A percentile compares a stretch with the other conserved stretches of the same genome.
Conservation (phyloP, 2,329 filamentous ascomycete species). For the Fusarium drepaniforme region DNA sequence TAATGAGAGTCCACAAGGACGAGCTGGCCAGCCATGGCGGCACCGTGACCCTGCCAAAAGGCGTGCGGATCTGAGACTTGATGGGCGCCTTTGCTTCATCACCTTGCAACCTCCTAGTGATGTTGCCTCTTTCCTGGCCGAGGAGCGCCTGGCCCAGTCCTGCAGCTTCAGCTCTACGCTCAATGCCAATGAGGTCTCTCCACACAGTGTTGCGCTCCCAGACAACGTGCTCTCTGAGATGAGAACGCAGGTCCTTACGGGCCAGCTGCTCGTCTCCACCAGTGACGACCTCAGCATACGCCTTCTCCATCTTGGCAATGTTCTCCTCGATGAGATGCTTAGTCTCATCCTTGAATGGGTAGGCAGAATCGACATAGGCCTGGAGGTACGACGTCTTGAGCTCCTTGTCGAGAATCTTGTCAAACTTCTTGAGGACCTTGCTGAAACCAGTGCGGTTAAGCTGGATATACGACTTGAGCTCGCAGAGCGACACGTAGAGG, state of each 20-base stretch:
- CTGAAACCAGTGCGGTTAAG: constrained; percentile 96
- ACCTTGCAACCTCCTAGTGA: constrained; percentile 81
- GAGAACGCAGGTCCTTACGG: constrained; percentile 86
- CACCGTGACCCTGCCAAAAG: constrained; percentile 80
- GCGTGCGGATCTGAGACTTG: constrained; percentile 80
- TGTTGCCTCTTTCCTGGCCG: constrained; percentile 77
- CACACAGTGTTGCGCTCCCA: constrained; percentile 99
- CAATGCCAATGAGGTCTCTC: constrained; percentile 98
- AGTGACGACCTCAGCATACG: constrained; percentile 86
- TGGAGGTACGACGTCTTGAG: constrained; percentile 84
- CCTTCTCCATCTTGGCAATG: constrained; percentile 79
- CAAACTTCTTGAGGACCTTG: constrained; percentile 98
- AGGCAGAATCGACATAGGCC: constrained; percentile 79
- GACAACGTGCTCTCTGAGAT: constrained; percentile 95
- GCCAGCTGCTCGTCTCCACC: constrained; percentile 82
- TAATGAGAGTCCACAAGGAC: constrained; percentile 81
- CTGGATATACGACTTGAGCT: constrained; percentile 95
- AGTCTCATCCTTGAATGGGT: constrained; percentile 83
- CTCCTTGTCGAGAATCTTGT: constrained; percentile 91
- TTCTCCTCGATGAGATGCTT: constrained; percentile 77
- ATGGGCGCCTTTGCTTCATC: constrained; percentile 76
- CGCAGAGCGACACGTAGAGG: constrained; percentile 92
- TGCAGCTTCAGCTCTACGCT: constrained; percentile 93
- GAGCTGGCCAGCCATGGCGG: constrained; percentile 88
- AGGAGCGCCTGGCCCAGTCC: constrained; percentile 89